Evolutionary conservation across 257 asterid species (phyloP), one percentile per base, ranked within the genome.

Genomic region (Nicotiana otophora): DNA sequence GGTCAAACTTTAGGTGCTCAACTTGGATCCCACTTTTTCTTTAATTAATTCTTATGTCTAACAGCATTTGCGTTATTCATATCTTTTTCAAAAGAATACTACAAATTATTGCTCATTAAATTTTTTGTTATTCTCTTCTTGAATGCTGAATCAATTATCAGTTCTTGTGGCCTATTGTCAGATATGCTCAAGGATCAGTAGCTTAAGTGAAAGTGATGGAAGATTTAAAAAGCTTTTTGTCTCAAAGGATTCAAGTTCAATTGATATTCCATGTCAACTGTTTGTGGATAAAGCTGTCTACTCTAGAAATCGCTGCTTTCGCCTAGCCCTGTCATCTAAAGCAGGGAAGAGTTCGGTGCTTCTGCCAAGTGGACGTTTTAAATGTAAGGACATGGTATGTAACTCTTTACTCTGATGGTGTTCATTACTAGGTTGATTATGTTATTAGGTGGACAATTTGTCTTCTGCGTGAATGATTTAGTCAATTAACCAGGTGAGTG

Each of bases 231-330:
- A 89, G 70, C 89, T 96, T 77, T 89, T 92, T 77, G 81, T 96
- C 69, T 89, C 91, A 60, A 96, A 94, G 92, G 92, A 87, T 74
- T 87, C 94, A 85, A 88, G 82, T 84, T 84, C 95, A 85, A 86
- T 82, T 26, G 90, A 89, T 78, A 83, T 80, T 31, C 87, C 82
- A 62, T 28, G 80, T 81, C 93, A 90, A 33, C 90, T 89, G 82
- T 96, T 96, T 85, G 96, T 96, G 86, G 99, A 96, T 87, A 89
- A 94, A 86, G 98, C 99, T 70, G 99, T 96, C 81, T 96, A 96
- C 88, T 53, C 98, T 72, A 91, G 99, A 89, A 96, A 96, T 81
- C 98, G 99, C 77, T 94, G 98, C 89, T 96, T 96, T 87, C 97
- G 99, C 85, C 89, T 96, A 78, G 92, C 91, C 76, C 88, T 96